Evolutionary conservation across 345 rosid genomes (phyloP).

Genomic region (Mercurialis annua): DNA sequence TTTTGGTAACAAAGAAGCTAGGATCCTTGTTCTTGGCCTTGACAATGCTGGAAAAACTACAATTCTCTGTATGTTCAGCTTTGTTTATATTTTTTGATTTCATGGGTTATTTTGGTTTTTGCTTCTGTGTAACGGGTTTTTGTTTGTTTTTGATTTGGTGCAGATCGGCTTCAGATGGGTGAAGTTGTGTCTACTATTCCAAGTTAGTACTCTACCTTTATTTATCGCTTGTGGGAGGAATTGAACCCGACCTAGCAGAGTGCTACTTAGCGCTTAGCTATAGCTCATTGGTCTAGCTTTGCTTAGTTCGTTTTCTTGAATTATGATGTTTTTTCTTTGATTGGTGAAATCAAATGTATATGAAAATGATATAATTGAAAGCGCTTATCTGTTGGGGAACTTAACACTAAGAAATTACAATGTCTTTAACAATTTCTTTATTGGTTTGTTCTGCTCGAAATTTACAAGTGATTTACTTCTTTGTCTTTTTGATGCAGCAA

Average conservation of each 20-base stretch:
- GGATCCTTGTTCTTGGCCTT: constrained; percentile 30
- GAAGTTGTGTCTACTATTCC: constrained; percentile 98
- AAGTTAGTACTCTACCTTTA: constrained; percentile 57
- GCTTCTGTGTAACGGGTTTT: constrained; percentile 4
- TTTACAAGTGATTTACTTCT: background rate
- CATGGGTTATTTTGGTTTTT: background rate
- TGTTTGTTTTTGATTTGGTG: constrained; percentile 10
- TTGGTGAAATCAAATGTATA: background rate
- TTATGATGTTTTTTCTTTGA: constrained; percentile 5
- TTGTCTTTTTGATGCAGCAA: constrained; percentile 72
- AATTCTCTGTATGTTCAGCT: constrained; percentile 25
- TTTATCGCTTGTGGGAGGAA: no score
- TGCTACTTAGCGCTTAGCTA: no score
- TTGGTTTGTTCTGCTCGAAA: constrained; percentile 5
- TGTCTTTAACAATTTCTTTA: background rate
- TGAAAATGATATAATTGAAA: background rate
- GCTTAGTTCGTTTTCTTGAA: background rate
- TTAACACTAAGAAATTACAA: background rate
- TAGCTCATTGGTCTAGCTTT: no score
- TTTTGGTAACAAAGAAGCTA: constrained; percentile 27
- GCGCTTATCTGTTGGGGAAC: background rate
- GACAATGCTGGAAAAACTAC: constrained; percentile 33
- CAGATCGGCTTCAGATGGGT: constrained; percentile 94
- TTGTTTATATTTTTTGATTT: background rate
- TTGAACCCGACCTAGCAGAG: no score